Conservation (phyloP, 257 asterid genomes). For the Jacaranda copaia region DNA sequence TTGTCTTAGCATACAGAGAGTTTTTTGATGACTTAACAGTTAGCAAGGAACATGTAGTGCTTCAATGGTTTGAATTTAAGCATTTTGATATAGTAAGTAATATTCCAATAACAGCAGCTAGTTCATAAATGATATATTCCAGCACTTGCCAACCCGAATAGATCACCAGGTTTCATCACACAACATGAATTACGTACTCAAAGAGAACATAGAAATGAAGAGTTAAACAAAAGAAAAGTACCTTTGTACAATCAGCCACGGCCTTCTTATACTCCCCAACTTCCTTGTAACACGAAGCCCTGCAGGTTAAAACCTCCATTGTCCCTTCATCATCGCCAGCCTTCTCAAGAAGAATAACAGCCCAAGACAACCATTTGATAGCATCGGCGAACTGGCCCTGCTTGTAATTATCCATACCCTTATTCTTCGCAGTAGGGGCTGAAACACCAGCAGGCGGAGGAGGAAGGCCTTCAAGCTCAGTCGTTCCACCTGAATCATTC, state of each 20-base stretch:
- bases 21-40: not conserved
- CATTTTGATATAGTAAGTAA: not conserved
- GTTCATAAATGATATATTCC: not conserved
- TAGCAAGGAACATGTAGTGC: not conserved
- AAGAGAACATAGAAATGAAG: not conserved
- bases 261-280: constrained; percentile 99
- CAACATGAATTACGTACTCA: no score
- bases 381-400: constrained; percentile 97
- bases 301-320: constrained; percentile 54
- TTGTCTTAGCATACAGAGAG: not conserved
- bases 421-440: constrained; percentile 70
- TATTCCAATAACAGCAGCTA: no score
- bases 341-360: constrained; percentile 75
- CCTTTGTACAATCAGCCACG: constrained; percentile 98
- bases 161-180: not conserved
- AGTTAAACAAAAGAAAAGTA: constrained; percentile 30
- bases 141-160: not conserved
- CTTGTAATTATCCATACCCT: constrained; percentile 60
- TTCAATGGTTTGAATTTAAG: not conserved
- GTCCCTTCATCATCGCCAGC: constrained; percentile 54
- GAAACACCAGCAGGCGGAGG: constrained; percentile 88
- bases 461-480: constrained; percentile 95
- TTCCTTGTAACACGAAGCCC: constrained; percentile 97
- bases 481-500: constrained; percentile 62
- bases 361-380: constrained; percentile 79